Conservation (phyloP, 495 filamentous ascomycete species). For the Aspergillus egyptiacus region DNA sequence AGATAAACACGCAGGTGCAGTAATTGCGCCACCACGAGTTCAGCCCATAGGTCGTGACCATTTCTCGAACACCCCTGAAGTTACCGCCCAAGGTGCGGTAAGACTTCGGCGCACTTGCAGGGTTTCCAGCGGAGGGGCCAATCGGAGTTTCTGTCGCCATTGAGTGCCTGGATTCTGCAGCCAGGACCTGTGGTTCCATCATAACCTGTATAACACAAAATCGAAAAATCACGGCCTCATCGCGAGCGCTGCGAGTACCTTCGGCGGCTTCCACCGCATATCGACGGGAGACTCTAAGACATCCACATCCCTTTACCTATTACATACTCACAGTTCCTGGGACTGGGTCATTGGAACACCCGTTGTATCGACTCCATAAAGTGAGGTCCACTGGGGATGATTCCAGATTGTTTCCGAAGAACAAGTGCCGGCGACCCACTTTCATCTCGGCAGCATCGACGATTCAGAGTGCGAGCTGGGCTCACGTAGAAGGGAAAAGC, state of each 20-base stretch:
- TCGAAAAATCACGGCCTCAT: no score
- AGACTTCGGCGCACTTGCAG: slow-evolving; percentile 2
- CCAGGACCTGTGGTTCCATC: no score
- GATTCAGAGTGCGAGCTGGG: not conserved
- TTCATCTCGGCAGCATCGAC: slow-evolving; percentile 2
- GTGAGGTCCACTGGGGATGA: slow-evolving; percentile 6
- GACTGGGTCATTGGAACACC: no score
- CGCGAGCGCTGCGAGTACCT: no score
- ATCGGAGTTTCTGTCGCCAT: slow-evolving; percentile 6
- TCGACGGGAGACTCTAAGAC: not conserved
- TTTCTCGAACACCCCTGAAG: not conserved
- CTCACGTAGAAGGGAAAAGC: slow-evolving; percentile 1
- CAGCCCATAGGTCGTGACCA: not conserved
- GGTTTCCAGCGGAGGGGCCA: slow-evolving; percentile 18
- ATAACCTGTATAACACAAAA: no score
- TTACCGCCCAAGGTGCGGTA: not conserved
- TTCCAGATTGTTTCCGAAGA: not conserved
- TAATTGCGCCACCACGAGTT: not conserved
- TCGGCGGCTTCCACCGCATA: not conserved
- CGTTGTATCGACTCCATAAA: slow-evolving; percentile 3
- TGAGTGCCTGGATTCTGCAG: slow-evolving; percentile 1
- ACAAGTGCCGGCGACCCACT: not conserved
- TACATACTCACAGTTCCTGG: not conserved
- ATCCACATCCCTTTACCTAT: not conserved
- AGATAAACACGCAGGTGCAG: not conserved